These are phyloP conservation scores for Ceratocystis variospora DNA, from an alignment of 2,329 filamentous ascomycete species.

Conservation along the genomic window DNA sequence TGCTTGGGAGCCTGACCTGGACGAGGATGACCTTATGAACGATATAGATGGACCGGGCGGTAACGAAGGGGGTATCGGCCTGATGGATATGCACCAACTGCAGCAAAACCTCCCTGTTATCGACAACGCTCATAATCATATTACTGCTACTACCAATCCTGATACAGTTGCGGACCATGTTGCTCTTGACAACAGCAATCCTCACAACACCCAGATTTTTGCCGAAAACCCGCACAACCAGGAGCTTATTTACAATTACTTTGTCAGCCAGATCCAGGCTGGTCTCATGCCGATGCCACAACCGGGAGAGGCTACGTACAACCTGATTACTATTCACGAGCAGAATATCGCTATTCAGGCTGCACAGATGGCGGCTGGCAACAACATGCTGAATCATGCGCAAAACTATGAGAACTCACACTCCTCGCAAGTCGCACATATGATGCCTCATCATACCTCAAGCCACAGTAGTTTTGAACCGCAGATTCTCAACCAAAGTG, in stretches of 20 bases:
- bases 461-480: background rate
- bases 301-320: background rate
- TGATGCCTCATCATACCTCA: background rate
- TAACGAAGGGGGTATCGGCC: background rate
- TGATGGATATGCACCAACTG: conserved; percentile 6
- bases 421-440: background rate
- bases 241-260: background rate
- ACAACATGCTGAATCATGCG: background rate
- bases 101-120: background rate
- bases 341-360: conserved; percentile 1
- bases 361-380: conserved; percentile 1
- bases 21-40: conserved; percentile 7
- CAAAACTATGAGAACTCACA: background rate
- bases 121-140: background rate
- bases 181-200: background rate
- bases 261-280: background rate
- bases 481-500: background rate
- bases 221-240: background rate
- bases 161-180: background rate
- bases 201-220: background rate
- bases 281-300: conserved; percentile 1
- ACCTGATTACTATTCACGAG: conserved; percentile 1
- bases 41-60: background rate
- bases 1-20: background rate
- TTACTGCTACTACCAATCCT: background rate